Evolutionary conservation across 176 grass and related monocot genomes (phyloP).

Genomic region (Musa troglodytarum): DNA sequence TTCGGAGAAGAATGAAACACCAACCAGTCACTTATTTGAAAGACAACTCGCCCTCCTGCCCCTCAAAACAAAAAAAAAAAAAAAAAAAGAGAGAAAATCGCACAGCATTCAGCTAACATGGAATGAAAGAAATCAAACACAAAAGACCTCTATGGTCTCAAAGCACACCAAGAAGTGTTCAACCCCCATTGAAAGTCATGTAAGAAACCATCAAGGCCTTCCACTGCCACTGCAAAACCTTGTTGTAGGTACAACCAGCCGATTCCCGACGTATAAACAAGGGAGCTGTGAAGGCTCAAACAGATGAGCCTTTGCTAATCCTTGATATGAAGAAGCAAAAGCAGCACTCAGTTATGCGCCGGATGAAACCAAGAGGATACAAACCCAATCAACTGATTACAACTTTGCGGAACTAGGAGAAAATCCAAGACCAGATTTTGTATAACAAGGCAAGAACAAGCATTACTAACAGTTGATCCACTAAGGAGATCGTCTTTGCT

Average conservation of each 20-base stretch:
- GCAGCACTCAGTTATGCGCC: not conserved
- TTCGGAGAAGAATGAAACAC: not conserved
- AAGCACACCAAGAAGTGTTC: not conserved
- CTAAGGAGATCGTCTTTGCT: constrained; percentile 39
- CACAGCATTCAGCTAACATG: no score
- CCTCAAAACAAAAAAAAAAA: no score
- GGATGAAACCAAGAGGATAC: not conserved
- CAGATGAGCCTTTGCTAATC: not conserved
- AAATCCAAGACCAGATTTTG: constrained; percentile 31
- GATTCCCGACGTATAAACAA: no score
- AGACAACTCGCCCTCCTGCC: not conserved
- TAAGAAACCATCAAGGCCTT: not conserved
- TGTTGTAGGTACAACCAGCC: not conserved
- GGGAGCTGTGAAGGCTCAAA: no score
- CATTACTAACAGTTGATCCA: constrained; percentile 50
- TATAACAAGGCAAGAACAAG: constrained; percentile 37
- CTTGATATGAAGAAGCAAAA: not conserved
- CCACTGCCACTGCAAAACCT: not conserved
- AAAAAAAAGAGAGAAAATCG: no score
- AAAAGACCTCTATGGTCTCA: not conserved
- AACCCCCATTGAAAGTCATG: not conserved
- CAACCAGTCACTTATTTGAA: not conserved
- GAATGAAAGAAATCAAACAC: no score
- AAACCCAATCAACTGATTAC: not conserved
- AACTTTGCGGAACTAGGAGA: constrained; percentile 2